A percentile compares a stretch with the other conserved stretches of the same genome.
phyloP scores from a whole-genome alignment of 148 eudicot species.

The Rhododendron ovatum region DNA sequence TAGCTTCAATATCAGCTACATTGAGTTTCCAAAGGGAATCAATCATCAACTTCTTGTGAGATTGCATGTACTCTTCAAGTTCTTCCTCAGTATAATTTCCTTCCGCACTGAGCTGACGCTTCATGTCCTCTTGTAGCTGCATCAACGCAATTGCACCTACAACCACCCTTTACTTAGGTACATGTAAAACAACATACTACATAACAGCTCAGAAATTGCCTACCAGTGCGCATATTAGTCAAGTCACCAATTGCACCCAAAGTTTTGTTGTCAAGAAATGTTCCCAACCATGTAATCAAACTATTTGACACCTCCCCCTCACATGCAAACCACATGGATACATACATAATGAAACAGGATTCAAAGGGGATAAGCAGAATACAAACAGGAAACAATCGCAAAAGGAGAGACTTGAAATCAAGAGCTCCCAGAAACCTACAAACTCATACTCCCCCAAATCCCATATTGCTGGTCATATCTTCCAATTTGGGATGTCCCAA shows the following conservation, averaged over 20 bases:
- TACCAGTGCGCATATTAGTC: not conserved
- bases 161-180: constrained; percentile 11
- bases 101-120: constrained; percentile 77
- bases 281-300: not conserved
- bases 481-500: not conserved
- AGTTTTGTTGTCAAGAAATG: not conserved
- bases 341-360: not conserved
- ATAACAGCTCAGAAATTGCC: not conserved
- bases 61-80: constrained; percentile 86
- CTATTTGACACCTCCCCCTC: not conserved
- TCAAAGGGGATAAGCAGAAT: not conserved
- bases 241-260: not conserved
- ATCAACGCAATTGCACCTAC: constrained; percentile 93
- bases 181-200: not conserved
- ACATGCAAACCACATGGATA: not conserved
- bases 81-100: constrained; percentile 85
- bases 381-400: not conserved
- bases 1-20: constrained; percentile 92
- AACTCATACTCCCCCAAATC: not conserved
- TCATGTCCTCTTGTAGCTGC: constrained; percentile 98
- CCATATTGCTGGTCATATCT: not conserved
- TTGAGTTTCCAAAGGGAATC: constrained; percentile 99
- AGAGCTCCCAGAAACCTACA: not conserved
- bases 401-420: not conserved
- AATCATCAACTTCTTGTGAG: constrained; percentile 92